These are phyloP conservation scores for Galerina sulciceps DNA, from an alignment of 768 basidiomycete species.

Conservation along the genomic window DNA sequence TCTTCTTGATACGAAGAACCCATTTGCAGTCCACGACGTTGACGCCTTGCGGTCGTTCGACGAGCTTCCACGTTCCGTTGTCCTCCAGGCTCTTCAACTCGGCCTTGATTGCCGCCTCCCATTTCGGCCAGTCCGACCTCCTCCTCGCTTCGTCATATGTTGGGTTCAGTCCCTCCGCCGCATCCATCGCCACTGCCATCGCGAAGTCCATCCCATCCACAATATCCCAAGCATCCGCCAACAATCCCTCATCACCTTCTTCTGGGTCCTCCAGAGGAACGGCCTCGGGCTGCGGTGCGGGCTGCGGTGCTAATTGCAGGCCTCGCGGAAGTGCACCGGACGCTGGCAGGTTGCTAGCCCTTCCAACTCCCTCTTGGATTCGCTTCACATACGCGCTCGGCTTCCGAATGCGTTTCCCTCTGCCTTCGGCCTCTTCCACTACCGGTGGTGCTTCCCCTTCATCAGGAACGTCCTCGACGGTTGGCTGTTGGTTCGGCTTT, in stretches of 20 bases:
- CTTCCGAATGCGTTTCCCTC: background rate
- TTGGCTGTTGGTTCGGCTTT: background rate
- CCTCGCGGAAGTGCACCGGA: background rate
- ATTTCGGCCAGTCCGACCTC: conserved; percentile 21
- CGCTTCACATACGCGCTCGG: conserved; percentile 1
- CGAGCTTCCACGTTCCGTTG: conserved; percentile 15
- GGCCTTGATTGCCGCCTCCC: conserved; percentile 19
- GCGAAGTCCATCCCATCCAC: conserved; percentile 4
- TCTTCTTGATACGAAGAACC: conserved; percentile 43
- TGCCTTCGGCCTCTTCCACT: background rate
- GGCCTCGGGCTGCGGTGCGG: background rate
- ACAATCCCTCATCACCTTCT: background rate
- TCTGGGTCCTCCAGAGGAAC: no score
- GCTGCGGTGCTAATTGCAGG: background rate
- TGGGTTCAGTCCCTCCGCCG: conserved; percentile 11
- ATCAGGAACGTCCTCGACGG: background rate
- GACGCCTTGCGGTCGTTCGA: background rate
- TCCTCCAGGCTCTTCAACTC: conserved; percentile 16
- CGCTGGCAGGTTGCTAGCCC: conserved; percentile 1
- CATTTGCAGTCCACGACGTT: conserved; percentile 2
- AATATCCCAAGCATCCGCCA: conserved; percentile 5
- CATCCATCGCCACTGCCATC: conserved; percentile 6
- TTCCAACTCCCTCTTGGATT: background rate
- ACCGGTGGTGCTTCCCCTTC: background rate
- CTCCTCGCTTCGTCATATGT: conserved; percentile 8